Percentiles rank a stretch among this genome's conserved stretches.
These are phyloP conservation scores for Achaetomiella virescens DNA, from an alignment of 495 filamentous ascomycete genomes.

Conservation along the genomic window DNA sequence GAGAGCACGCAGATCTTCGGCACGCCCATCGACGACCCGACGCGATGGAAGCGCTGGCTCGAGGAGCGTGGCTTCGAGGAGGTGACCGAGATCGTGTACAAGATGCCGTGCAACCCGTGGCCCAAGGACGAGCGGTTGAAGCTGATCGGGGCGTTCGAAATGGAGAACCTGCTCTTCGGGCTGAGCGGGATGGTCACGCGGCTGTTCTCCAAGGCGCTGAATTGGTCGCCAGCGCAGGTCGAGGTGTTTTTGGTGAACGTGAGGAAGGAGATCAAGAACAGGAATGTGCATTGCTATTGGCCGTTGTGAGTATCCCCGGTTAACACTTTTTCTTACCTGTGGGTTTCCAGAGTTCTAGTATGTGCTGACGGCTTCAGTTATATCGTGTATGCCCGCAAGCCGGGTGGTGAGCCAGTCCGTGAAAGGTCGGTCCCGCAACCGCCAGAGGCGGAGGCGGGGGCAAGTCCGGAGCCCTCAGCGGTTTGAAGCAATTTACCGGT, in stretches of 20 bases:
- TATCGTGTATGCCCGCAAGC: too few species aligned
- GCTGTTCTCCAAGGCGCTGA: constrained; percentile 45
- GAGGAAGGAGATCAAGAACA: constrained; percentile 48
- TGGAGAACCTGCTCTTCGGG: constrained; percentile 34
- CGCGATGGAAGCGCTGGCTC: constrained; percentile 26
- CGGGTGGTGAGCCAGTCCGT: too few species aligned
- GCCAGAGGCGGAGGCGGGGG: too few species aligned
- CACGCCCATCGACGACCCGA: constrained; percentile 32
- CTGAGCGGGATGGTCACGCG: constrained; percentile 45
- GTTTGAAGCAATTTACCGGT: too few species aligned
- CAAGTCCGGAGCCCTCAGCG: too few species aligned
- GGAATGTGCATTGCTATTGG: constrained; percentile 43
- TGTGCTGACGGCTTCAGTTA: too few species aligned
- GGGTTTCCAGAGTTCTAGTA: too few species aligned
- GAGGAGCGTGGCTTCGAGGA: constrained; percentile 41
- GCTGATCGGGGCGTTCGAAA: constrained; percentile 42
- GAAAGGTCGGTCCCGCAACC: too few species aligned
- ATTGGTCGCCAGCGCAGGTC: constrained; percentile 43
- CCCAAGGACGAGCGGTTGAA: constrained; percentile 42
- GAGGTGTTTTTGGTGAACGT: constrained; percentile 49
- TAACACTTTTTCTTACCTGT: too few species aligned
- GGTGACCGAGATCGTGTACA: constrained; percentile 39
- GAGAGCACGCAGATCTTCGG: constrained; percentile 19
- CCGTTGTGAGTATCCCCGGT: constrained; percentile 21
- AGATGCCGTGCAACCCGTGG: constrained; percentile 50